phyloP scores from a whole-genome alignment of 1,284 basidiomycete genomes.

The Vanrija pseudolonga region DNA sequence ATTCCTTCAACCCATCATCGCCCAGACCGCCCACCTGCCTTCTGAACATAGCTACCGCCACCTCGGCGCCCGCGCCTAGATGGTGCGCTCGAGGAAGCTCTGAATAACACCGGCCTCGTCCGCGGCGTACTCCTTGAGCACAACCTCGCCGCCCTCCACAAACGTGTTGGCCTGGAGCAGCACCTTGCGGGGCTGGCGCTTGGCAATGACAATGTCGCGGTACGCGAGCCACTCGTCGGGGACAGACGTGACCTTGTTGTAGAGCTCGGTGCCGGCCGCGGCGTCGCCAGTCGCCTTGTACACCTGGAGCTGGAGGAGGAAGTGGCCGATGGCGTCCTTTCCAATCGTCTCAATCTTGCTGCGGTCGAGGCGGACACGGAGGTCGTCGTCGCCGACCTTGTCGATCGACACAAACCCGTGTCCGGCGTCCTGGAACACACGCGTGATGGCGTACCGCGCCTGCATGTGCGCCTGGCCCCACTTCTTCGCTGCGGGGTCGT shows the following conservation, averaged over 20 bases:
- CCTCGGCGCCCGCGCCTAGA: background rate
- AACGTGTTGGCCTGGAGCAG: slow-evolving; percentile 20
- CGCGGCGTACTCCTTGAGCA: slow-evolving; percentile 14
- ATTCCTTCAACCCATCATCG: too few relatives aligned
- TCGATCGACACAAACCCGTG: slow-evolving; percentile 10
- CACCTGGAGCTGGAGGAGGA: slow-evolving; percentile 17
- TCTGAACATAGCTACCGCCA: too few relatives aligned
- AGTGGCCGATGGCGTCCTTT: slow-evolving; percentile 12
- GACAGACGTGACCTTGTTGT: slow-evolving; percentile 7
- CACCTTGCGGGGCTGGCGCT: slow-evolving; percentile 18
- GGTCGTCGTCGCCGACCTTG: slow-evolving; percentile 11
- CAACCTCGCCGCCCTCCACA: slow-evolving; percentile 10
- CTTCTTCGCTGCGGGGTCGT: slow-evolving; percentile 71
- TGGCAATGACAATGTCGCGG: slow-evolving; percentile 13
- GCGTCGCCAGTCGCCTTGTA: slow-evolving; percentile 18
- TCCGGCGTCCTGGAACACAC: slow-evolving; percentile 13
- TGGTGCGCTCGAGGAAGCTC: slow-evolving; percentile 15
- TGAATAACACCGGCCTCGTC: slow-evolving; percentile 13
- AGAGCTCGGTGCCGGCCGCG: slow-evolving; percentile 10
- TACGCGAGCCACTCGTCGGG: slow-evolving; percentile 11
- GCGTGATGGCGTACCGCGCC: slow-evolving; percentile 18
- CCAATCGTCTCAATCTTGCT: slow-evolving; percentile 10
- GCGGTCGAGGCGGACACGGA: slow-evolving; percentile 11
- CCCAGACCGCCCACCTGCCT: too few relatives aligned
- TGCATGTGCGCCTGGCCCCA: slow-evolving; percentile 90